Base-by-base conservation (phyloP, 2,329 filamentous ascomycete species). In the Pseudogymnoascus sp. region DNA sequence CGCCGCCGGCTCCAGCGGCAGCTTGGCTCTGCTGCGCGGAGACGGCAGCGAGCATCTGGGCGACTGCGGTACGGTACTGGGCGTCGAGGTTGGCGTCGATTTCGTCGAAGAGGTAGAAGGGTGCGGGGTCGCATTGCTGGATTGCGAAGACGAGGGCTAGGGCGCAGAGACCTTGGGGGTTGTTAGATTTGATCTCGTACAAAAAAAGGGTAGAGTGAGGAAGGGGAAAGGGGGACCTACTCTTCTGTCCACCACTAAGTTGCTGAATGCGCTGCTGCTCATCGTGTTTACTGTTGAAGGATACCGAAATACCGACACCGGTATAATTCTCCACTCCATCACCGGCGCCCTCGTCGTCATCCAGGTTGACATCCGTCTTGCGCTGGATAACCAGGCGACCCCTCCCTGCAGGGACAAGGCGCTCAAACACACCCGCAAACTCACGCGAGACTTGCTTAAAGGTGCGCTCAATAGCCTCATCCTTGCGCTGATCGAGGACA, bases 91-190 rank as follows among this genome's bases (percentile, higher is more conserved):
- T 99, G 74, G 94, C 94, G 71, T 99, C 94, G 65, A 99, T 96
- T 75, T 99, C 94, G 74, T 99, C 94, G 69, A 99, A 99, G 70
- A 99, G 92, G 73, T 99, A 97, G 81, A 99, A 97, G 1, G 94
- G 94, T 47, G 93, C 95, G 8, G 93, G 94, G 73, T 99, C 94
- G 63, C 93, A 96, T 67, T 92, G 90, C 75, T 99, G 94, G 67
- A 99, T 95, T n/a, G 94, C 94, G 72, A 99, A 99, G 67, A 99
- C 95, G 59, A 99, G 84, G 47, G 94, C 95, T n/a, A 99, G 84
- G 8, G 94, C 94, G 74, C 93, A 97, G 64, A 97, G 80, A 83
- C 90, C 89, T 91, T 65, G 6, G 58, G 50, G 30, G 64, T 28
- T 59, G 64, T 69, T 64, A 70, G 65, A 28, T 18, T 62, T 18